Evolutionary conservation across 2,329 filamentous ascomycete species (phyloP).

Genomic region (Colletotrichum sansevieriae): DNA sequence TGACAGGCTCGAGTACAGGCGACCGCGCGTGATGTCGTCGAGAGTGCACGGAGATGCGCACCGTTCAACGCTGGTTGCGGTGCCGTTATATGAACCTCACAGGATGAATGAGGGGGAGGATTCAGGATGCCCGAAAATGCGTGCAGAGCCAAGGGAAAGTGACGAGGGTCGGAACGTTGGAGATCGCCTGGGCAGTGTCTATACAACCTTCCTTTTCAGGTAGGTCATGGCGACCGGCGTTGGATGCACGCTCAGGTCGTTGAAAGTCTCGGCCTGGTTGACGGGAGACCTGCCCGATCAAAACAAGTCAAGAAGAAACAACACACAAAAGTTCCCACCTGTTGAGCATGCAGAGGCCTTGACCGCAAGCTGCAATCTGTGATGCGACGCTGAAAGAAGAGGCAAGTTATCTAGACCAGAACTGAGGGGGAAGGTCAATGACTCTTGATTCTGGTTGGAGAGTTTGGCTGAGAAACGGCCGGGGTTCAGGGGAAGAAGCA

Average conservation of each 20-base stretch:
- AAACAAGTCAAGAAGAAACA: slow-evolving; percentile 7
- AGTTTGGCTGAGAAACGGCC: slow-evolving; percentile 12
- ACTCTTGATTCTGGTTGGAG: slow-evolving; percentile 8
- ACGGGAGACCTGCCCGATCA: slow-evolving; percentile 34
- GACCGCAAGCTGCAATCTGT: neutral
- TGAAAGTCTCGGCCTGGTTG: slow-evolving; percentile 3
- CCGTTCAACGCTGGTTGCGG: neutral
- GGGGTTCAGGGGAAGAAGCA: slow-evolving; percentile 11
- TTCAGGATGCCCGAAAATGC: neutral
- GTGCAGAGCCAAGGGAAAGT: neutral
- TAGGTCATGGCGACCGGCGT: slow-evolving; percentile 27
- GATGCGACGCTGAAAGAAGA: neutral
- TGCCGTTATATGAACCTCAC: neutral
- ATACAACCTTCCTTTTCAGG: slow-evolving; percentile 37
- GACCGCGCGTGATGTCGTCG: slow-evolving; percentile 2
- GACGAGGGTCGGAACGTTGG: slow-evolving; percentile 28
- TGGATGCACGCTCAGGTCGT: slow-evolving; percentile 9
- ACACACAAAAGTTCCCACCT: slow-evolving; percentile 29
- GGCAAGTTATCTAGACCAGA: neutral
- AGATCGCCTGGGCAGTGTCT: slow-evolving; percentile 3
- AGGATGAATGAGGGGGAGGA: neutral
- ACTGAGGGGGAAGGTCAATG: slow-evolving; percentile 15
- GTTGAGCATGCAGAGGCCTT: neutral
- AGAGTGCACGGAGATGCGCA: slow-evolving; percentile 10
- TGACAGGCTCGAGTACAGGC: neutral